Base-by-base conservation (phyloP, 371 early-diverging fungal species). In the Apophysomyces sp. region DNA sequence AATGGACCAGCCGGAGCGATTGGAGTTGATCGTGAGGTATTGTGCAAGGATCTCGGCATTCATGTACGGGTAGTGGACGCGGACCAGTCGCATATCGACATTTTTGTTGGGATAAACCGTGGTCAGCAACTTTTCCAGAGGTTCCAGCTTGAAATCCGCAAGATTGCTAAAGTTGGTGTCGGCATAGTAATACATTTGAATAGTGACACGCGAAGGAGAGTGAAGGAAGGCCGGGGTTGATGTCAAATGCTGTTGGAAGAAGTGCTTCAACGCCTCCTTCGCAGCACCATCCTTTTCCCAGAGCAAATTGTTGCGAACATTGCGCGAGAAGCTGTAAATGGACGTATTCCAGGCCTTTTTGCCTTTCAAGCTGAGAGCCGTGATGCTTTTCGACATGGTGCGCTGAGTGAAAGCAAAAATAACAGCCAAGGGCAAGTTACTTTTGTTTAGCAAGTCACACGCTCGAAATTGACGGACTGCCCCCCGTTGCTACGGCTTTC, bases 1-100 rank as follows among this genome's bases (percentile, higher is more conserved):
- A 39, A 62, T 60, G 54, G 74, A 66, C 82, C 82, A 81, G 13
- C 75, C 71, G 21, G 66, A 66, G 21, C 67, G 58, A n/a, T 77
- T 62, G 29, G 86, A 83, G 57, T 81, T 81, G 57, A 69, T 56
- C 15, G 82, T 73, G 55, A 81, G 61, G 58, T 78, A 81, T 62
- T 78, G 73, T n/a, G 82, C 77, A 27, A 81, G 69, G 61, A 81
- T 78, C 52, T 81, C 82, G 34, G 82, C 76, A 58, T 81, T 78
- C 79, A 81, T 73, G 52, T 81, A 81, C 55, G 82, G 82, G 58
- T 81, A 81, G 56, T 78, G 76, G 5, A 78, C 65, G 55, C 74
- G 76, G 49, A 66, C 63, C 24, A 78, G 57, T 15, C 73, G 66
- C 51, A 81, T 36, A 36, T 81, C 79, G 52, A 81, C 77, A 55